These are phyloP conservation scores for Leccinum aurantiacum DNA, from an alignment of 768 basidiomycete species.

Conservation along the genomic window DNA sequence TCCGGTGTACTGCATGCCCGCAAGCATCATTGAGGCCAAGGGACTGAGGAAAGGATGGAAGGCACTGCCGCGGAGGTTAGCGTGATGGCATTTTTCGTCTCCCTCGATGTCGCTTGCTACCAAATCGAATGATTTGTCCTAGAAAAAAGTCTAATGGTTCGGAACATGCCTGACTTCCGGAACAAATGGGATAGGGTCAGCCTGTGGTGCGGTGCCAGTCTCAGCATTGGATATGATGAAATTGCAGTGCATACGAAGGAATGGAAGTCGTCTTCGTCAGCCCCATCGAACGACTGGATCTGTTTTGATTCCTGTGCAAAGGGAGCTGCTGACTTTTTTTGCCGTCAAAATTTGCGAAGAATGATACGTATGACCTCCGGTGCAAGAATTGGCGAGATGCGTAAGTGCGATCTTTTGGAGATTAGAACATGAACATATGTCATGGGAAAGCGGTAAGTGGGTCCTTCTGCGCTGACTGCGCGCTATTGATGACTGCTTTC, in stretches of 20 bases:
- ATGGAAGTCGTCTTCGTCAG: conserved; percentile 20
- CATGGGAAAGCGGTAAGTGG: background rate
- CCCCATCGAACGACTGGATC: background rate
- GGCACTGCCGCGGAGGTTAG: conserved; percentile 29
- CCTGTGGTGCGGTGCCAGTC: conserved; percentile 4
- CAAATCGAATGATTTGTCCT: conserved; percentile 7
- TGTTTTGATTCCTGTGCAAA: conserved; percentile 9
- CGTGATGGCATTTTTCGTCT: conserved; percentile 13
- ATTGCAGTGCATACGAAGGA: conserved; percentile 13
- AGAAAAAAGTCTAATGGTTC: background rate
- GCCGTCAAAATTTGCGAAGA: background rate
- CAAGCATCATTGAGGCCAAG: conserved; percentile 60
- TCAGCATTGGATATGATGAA: conserved; percentile 2
- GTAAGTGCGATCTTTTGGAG: background rate
- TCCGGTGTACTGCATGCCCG: conserved; percentile 97
- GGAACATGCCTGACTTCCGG: background rate
- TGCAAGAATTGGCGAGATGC: background rate
- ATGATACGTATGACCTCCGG: conserved; percentile 2
- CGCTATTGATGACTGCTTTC: background rate
- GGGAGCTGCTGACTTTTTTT: background rate
- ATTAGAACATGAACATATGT: conserved; percentile 7
- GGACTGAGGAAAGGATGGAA: conserved; percentile 61
- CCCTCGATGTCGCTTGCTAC: conserved; percentile 2
- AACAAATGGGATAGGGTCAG: background rate
- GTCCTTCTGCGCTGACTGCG: background rate